Percentiles rank a stretch among this genome's conserved stretches.
Evolutionary conservation across 257 asterid genomes (phyloP).

Genomic region (Salvia rosmarinus): DNA sequence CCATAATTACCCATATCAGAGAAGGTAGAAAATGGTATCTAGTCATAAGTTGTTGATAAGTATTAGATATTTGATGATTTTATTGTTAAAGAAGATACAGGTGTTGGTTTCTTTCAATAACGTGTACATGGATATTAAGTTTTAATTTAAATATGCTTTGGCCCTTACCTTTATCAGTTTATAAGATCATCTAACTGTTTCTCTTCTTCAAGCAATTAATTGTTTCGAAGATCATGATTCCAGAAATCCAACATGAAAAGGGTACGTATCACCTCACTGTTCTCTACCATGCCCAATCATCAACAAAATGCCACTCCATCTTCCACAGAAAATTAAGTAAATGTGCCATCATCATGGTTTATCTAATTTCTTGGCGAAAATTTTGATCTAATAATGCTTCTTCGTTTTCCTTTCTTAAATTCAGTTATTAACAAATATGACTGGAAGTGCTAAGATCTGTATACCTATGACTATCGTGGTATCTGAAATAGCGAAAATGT

Average conservation of each 20-base stretch:
- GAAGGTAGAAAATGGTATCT: not conserved
- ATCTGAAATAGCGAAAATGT: slow-evolving; percentile 90
- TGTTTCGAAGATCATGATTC: slow-evolving; percentile 86
- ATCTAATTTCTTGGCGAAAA: not conserved
- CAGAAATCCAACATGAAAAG: slow-evolving; percentile 84
- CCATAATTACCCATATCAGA: not conserved
- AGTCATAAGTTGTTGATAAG: not conserved
- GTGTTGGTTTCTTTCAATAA: slow-evolving; percentile 5
- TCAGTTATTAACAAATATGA: slow-evolving; percentile 70
- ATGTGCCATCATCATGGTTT: slow-evolving; percentile 9
- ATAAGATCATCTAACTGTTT: slow-evolving; percentile 30
- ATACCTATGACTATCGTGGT: slow-evolving; percentile 81
- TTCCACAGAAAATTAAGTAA: not conserved
- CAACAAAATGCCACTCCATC: slow-evolving; percentile 1
- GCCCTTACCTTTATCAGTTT: slow-evolving; percentile 9
- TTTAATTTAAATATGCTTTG: not conserved
- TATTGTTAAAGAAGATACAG: slow-evolving; percentile 18
- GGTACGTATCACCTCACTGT: slow-evolving; percentile 48
- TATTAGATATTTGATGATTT: slow-evolving; percentile 12
- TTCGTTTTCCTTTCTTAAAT: slow-evolving; percentile 6
- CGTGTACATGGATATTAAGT: not conserved
- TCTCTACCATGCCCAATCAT: slow-evolving; percentile 13
- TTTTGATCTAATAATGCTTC: slow-evolving; percentile 18
- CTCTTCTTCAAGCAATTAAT: slow-evolving; percentile 59
- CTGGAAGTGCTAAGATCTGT: slow-evolving; percentile 81